phyloP scores from a whole-genome alignment of 345 rosid species.

The Heritiera littoralis region DNA sequence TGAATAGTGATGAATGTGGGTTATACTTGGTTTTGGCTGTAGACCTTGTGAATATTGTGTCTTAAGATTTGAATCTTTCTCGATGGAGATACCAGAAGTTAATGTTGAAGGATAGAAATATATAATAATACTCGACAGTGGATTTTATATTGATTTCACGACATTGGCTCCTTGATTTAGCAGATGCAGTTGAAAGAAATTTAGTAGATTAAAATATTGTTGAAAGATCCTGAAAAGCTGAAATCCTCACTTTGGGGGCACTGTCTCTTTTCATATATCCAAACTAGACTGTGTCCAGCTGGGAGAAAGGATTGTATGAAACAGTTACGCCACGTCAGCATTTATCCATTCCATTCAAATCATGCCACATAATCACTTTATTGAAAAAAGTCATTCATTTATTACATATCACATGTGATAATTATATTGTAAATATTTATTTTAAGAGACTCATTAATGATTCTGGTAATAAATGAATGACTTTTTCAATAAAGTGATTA shows the following conservation, averaged over 20 bases:
- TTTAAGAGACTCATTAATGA: too few relatives aligned
- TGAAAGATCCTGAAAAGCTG: background rate
- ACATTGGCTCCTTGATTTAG: background rate
- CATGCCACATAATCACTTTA: too few relatives aligned
- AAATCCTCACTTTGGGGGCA: slow-evolving; percentile 12
- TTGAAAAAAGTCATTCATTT: too few relatives aligned
- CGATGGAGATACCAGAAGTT: background rate
- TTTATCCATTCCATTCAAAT: too few relatives aligned
- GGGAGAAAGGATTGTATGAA: too few relatives aligned
- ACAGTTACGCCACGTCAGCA: too few relatives aligned
- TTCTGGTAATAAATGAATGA: too few relatives aligned
- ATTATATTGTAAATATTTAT: too few relatives aligned
- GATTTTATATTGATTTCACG: background rate
- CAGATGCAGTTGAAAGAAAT: background rate
- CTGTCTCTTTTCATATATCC: background rate
- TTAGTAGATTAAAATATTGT: background rate
- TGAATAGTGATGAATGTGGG: background rate
- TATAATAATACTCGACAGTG: background rate
- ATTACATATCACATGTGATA: too few relatives aligned
- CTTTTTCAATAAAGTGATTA: too few relatives aligned
- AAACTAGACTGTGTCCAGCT: background rate
- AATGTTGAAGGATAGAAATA: too few relatives aligned
- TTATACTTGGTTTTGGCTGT: background rate
- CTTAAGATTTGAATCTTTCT: background rate
- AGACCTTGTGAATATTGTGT: background rate